These are phyloP conservation scores for Lentinula sp. DNA, from an alignment of 768 basidiomycete genomes.

Conservation along the genomic window DNA sequence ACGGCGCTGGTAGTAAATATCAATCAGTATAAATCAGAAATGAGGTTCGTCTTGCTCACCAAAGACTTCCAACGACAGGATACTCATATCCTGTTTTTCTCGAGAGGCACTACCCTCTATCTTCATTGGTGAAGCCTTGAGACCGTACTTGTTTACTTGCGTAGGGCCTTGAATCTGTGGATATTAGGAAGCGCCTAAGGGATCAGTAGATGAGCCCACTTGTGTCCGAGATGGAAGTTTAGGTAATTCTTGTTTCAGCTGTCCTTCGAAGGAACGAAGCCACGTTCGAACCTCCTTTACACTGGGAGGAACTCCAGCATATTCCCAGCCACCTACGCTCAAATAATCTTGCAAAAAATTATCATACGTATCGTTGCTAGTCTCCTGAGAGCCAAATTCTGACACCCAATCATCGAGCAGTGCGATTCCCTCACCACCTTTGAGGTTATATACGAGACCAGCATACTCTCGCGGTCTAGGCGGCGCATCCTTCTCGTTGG, in stretches of 20 bases:
- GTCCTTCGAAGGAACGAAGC: slow-evolving; percentile 32
- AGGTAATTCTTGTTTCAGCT: slow-evolving; percentile 8
- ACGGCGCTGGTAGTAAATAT: slow-evolving; percentile 41
- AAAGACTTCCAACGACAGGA: slow-evolving; percentile 81
- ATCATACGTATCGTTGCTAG: not conserved
- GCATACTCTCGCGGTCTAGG: slow-evolving; percentile 69
- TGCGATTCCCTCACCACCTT: slow-evolving; percentile 53
- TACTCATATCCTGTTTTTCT: slow-evolving; percentile 67
- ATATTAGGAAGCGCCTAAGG: not conserved
- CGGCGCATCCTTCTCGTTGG: slow-evolving; percentile 64
- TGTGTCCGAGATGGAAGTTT: slow-evolving; percentile 36
- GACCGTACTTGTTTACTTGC: slow-evolving; percentile 63
- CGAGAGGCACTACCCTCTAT: slow-evolving; percentile 24
- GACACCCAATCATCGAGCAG: slow-evolving; percentile 55
- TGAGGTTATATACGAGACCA: slow-evolving; percentile 68
- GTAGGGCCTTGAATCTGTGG: slow-evolving; percentile 69
- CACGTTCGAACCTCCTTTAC: slow-evolving; percentile 47
- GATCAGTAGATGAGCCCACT: slow-evolving; percentile 24
- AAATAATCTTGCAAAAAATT: not conserved
- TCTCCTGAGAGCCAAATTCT: not conserved
- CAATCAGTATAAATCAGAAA: not conserved
- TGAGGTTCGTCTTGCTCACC: slow-evolving; percentile 40
- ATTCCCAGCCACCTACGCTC: slow-evolving; percentile 65
- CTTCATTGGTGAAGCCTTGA: slow-evolving; percentile 49
- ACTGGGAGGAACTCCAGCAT: slow-evolving; percentile 64